Evolutionary conservation across 2,329 filamentous ascomycete species (phyloP), one percentile per base, ranked within the genome.

Genomic region (Tothia fuscella): DNA sequence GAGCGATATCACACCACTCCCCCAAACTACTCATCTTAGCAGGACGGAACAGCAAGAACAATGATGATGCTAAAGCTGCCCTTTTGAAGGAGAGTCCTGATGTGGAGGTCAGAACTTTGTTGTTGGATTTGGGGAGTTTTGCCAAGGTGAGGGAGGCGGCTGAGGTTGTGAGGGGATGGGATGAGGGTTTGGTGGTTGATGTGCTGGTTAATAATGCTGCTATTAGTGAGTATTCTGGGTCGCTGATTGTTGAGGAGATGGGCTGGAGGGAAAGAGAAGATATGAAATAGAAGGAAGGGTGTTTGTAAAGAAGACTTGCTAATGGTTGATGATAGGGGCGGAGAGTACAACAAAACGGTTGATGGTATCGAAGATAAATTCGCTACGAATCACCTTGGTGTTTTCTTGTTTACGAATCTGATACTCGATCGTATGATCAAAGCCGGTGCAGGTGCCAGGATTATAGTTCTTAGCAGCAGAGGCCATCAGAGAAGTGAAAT

Each of bases 151-250:
- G 60, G 10, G 48, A 50, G 3, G 58, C 60, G 0, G 64, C 62
- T 0, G 50, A 48, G 5, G 47, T 49, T 9, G 42, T 64, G 6
- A 50, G 60, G 2, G 48, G 49, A 3, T 59, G 60, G 50, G 43
- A 52, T 5, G 56, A 57, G 22, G 49, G 62, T 13, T 53, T 52
- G 1, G 41, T 42, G 7, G 47, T 66, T 20, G 57, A 65, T 35
- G 56, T 68, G 21, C 40, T 70, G 2, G 51, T 70, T 39, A 65
- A 66, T 46, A 69, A 64, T 38, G 66, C 67, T 0, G 66, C 57
- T 9, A 48, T 68, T 24, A 66, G 14, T 12, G 35, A 19, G 13
- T 14, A 14, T 34, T 16, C n/a, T n/a, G n/a, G n/a, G n/a, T n/a
- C n/a, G n/a, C n/a, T n/a, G n/a, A n/a, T n/a, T n/a, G n/a, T n/a